Conservation (phyloP, 2,329 filamentous ascomycete species). For the Fusarium sp. region DNA sequence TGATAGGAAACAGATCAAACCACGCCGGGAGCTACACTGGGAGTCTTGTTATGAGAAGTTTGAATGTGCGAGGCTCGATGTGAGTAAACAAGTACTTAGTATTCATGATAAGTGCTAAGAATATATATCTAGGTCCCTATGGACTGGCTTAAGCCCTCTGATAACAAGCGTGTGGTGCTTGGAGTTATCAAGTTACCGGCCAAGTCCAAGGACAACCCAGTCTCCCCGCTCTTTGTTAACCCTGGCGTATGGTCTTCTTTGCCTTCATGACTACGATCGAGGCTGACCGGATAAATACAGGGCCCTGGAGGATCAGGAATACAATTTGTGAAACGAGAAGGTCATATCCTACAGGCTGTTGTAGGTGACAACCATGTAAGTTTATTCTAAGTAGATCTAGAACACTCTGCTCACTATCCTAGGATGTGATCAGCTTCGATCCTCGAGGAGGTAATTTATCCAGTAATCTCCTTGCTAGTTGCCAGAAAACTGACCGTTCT, state of each 20-base stretch:
- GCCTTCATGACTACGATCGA: not conserved
- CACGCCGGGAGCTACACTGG: slow-evolving; percentile 49
- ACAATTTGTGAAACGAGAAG: slow-evolving; percentile 50
- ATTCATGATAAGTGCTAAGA: not conserved
- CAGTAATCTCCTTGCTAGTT: not conserved
- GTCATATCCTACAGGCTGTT: slow-evolving; percentile 56
- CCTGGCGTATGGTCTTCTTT: slow-evolving; percentile 49
- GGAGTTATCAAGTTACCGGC: slow-evolving; percentile 52
- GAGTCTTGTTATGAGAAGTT: slow-evolving; percentile 50
- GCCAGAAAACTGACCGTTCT: not conserved
- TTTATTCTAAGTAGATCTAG: not conserved
- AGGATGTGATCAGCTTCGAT: slow-evolving; percentile 65
- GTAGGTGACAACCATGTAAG: slow-evolving; percentile 61
- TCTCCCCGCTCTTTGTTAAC: slow-evolving; percentile 53
- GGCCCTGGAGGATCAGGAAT: slow-evolving; percentile 64
- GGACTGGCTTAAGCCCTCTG: slow-evolving; percentile 51
- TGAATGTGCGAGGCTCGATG: slow-evolving; percentile 53
- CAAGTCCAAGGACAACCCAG: slow-evolving; percentile 44
- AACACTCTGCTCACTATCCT: not conserved
- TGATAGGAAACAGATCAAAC: slow-evolving; percentile 51
- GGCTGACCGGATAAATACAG: slow-evolving; percentile 37
- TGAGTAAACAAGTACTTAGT: slow-evolving; percentile 23
- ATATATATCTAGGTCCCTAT: slow-evolving; percentile 49
- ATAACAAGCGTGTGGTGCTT: slow-evolving; percentile 48
- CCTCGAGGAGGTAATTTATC: slow-evolving; percentile 58